Percentiles rank a stretch among this genome's conserved stretches.
phyloP scores from a whole-genome alignment of 2,329 filamentous ascomycete genomes.

The Talaromyces pinophilus region DNA sequence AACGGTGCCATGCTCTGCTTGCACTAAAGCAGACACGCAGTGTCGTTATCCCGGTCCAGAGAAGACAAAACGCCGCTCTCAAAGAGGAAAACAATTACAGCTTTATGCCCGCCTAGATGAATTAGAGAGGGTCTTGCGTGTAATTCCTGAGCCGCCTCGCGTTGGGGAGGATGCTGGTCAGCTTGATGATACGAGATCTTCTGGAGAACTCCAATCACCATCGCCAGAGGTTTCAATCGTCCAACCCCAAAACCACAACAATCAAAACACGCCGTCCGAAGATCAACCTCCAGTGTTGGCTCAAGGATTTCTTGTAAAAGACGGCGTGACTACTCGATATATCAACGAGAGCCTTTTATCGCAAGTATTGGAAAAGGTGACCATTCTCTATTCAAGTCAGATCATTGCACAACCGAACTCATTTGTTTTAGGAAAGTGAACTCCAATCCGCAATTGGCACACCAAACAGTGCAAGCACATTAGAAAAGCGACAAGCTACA shows the following conservation, averaged over 20 bases:
- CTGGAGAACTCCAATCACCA: neutral
- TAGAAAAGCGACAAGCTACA: slow-evolving; percentile 20
- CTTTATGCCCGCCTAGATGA: neutral
- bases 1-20: slow-evolving; percentile 29
- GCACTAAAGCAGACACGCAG: slow-evolving; percentile 25
- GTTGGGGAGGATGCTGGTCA: neutral
- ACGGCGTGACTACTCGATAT: slow-evolving; percentile 27
- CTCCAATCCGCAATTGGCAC: slow-evolving; percentile 5
- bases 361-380: slow-evolving; percentile 30
- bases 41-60: slow-evolving; percentile 31
- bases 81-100: neutral
- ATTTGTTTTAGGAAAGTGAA: neutral
- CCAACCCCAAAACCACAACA: neutral
- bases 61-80: neutral
- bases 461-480: neutral
- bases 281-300: neutral
- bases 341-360: slow-evolving; percentile 27
- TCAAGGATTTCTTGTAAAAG: slow-evolving; percentile 24
- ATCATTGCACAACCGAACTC: neutral
- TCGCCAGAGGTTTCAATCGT: neutral
- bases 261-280: neutral
- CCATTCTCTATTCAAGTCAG: neutral
- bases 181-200: neutral
- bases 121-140: neutral
- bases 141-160: too few relatives aligned